Evolutionary conservation across 2,329 filamentous ascomycete species (phyloP).

Genomic region (Aotearoamyces nothofagi): DNA sequence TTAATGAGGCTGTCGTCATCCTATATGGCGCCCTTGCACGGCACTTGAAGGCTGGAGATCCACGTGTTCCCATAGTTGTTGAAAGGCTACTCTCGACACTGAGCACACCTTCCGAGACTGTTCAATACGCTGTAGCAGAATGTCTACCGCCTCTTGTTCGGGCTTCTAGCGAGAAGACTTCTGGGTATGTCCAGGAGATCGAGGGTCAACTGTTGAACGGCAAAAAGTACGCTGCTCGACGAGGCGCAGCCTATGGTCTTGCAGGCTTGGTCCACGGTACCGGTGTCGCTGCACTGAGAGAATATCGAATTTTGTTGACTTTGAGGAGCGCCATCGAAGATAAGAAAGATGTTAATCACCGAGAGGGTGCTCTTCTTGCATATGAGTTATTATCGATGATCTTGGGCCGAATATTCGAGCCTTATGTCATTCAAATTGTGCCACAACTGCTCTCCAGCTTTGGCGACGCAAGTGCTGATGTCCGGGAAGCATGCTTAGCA

Average conservation of each 20-base stretch:
- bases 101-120: conserved; percentile 88
- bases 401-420: conserved; percentile 81
- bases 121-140: conserved; percentile 91
- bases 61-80: conserved; percentile 76
- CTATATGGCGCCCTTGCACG: conserved; percentile 89
- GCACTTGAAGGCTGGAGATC: conserved; percentile 73
- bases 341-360: conserved; percentile 80
- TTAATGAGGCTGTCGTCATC: conserved; percentile 95
- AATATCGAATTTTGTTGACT: conserved; percentile 73
- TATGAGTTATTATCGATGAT: conserved; percentile 83
- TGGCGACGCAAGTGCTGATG: conserved; percentile 74
- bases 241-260: conserved; percentile 88
- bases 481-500: conserved; percentile 83
- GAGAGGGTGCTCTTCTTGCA: conserved; percentile 77
- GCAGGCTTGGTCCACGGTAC: conserved; percentile 82
- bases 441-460: conserved; percentile 82
- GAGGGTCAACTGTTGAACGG: conserved; percentile 70
- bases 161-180: conserved; percentile 62
- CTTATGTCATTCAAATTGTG: conserved; percentile 90
- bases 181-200: conserved; percentile 67
- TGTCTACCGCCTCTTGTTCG: conserved; percentile 85
- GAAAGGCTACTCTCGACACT: conserved; percentile 74
- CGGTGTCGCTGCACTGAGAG: conserved; percentile 66
- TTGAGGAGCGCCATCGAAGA: conserved; percentile 79
- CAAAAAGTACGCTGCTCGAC: conserved; percentile 83